phyloP scores from a whole-genome alignment of 306 rosid genomes.

The Rubus idaeus region DNA sequence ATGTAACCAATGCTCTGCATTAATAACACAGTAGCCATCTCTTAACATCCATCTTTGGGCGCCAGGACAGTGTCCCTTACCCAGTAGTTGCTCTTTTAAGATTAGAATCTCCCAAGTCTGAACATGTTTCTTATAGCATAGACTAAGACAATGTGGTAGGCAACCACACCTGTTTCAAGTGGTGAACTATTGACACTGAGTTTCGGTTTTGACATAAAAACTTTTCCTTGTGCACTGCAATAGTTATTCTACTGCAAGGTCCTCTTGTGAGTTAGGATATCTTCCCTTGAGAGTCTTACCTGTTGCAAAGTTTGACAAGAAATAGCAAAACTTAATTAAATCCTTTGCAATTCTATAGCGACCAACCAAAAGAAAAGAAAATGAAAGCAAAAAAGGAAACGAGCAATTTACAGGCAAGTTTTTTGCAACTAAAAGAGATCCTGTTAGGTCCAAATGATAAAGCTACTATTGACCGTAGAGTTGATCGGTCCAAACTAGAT shows the following conservation, averaged over 20 bases:
- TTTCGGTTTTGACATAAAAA: neutral
- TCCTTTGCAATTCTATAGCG: neutral
- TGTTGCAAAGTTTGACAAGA: too few relatives aligned
- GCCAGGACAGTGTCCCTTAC: too few relatives aligned
- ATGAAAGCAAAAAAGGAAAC: neutral
- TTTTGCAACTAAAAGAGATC: too few relatives aligned
- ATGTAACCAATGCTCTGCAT: too few relatives aligned
- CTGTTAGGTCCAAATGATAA: too few relatives aligned
- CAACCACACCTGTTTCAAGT: neutral
- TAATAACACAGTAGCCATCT: too few relatives aligned
- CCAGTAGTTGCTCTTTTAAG: neutral
- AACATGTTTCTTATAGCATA: neutral
- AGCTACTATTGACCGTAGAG: too few relatives aligned
- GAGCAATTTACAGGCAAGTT: neutral
- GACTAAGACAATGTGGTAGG: neutral
- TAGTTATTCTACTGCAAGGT: neutral
- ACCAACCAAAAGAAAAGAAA: too few relatives aligned
- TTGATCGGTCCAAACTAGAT: too few relatives aligned
- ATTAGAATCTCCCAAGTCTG: neutral
- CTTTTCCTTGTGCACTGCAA: neutral
- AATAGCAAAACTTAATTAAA: neutral
- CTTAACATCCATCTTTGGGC: too few relatives aligned
- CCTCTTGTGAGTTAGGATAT: neutral
- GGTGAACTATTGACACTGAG: neutral
- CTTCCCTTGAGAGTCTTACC: neutral